These are phyloP conservation scores for Aspergillus sp. DNA, from an alignment of 2,329 filamentous ascomycete genomes.

Conservation along the genomic window DNA sequence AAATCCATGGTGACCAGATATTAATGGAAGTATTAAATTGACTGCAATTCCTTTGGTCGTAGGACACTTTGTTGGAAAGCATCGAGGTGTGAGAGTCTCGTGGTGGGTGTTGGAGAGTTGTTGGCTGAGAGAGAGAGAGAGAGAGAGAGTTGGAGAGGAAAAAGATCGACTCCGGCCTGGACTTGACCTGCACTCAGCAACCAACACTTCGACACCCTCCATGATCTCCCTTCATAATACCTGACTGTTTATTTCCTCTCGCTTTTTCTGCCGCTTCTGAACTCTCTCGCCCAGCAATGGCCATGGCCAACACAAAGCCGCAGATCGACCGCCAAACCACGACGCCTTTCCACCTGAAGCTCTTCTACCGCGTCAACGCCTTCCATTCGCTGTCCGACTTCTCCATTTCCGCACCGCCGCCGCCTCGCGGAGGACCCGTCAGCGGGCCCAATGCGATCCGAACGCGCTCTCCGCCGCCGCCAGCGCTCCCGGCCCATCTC, in stretches of 20 bases:
- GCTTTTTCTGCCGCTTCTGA: no score
- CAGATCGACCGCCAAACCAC: conserved; percentile 60
- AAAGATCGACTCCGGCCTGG: neutral
- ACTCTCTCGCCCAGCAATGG: conserved; percentile 4
- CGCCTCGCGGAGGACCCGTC: conserved; percentile 14
- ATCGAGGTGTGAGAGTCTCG: no score
- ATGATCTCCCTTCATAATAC: no score
- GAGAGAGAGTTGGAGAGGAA: neutral
- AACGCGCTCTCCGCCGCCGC: conserved; percentile 44
- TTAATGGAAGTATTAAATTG: neutral
- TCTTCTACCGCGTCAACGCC: conserved; percentile 68
- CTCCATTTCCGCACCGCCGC: conserved; percentile 18
- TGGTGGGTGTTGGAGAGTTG: no score
- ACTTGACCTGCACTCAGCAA: neutral
- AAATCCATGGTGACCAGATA: conserved; percentile 95
- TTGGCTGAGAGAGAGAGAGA: neutral
- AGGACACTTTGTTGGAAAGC: no score
- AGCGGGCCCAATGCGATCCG: conserved; percentile 34
- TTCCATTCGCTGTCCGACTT: conserved; percentile 52
- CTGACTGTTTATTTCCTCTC: no score
- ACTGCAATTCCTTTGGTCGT: no score
- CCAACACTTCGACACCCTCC: neutral
- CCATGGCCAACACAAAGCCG: conserved; percentile 18
- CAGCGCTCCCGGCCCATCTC: conserved; percentile 55
- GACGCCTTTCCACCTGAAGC: conserved; percentile 72